A percentile compares a stretch with the other conserved stretches of the same genome.
phyloP scores from a whole-genome alignment of 75 land plant genomes.

The Azolla pinnata region DNA sequence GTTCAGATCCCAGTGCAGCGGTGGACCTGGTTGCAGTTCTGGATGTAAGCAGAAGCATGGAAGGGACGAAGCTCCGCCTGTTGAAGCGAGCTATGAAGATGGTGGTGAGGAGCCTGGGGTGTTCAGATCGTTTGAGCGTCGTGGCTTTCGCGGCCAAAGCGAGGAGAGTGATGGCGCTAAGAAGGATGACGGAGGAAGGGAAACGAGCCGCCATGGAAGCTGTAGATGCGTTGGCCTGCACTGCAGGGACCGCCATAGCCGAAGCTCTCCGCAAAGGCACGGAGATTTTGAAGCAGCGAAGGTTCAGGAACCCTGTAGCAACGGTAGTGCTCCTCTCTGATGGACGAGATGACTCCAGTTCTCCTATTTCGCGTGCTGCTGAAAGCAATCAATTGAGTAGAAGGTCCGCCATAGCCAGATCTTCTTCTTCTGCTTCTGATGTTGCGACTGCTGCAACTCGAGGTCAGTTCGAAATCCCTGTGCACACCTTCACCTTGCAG shows the following conservation, averaged over 20 bases:
- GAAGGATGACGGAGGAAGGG: constrained; percentile 22
- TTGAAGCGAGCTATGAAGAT: constrained; percentile 28
- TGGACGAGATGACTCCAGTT: constrained; percentile 36
- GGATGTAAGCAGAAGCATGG: constrained; percentile 37
- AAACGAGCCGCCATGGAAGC: constrained; percentile 19
- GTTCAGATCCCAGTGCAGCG: constrained; percentile 11
- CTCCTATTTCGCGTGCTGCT: constrained; percentile 4
- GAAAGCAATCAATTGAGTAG: not conserved
- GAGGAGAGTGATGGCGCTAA: constrained; percentile 16
- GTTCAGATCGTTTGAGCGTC: constrained; percentile 21
- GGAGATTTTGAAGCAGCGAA: constrained; percentile 55
- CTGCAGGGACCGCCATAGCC: constrained; percentile 34
- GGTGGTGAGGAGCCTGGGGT: constrained; percentile 17
- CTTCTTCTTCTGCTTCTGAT: too few relatives aligned
- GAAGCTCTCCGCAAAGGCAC: constrained; percentile 65
- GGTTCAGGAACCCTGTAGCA: constrained; percentile 46
- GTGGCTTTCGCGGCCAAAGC: constrained; percentile 17
- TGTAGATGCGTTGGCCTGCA: constrained; percentile 16
- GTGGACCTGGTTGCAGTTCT: constrained; percentile 31
- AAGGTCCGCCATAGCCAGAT: not conserved
- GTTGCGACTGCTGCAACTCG: constrained; percentile 3
- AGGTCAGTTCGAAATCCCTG: constrained; percentile 14
- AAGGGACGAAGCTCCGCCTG: constrained; percentile 16
- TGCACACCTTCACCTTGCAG: constrained; percentile 26
- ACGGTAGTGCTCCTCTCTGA: constrained; percentile 63